Conservation (phyloP, 768 basidiomycete species). For the Lactarius akahatsu region DNA sequence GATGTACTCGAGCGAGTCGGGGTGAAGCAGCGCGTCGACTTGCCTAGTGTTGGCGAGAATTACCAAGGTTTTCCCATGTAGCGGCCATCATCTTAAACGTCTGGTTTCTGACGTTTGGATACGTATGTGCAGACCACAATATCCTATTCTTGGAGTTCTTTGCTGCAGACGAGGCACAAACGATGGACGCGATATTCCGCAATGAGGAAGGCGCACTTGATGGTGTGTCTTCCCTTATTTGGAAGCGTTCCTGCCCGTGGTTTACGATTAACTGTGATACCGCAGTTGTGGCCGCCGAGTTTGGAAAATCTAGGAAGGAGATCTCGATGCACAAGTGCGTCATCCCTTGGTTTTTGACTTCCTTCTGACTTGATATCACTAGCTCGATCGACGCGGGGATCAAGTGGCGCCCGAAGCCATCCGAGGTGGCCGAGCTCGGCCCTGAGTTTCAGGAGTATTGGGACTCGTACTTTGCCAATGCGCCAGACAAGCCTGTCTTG, state of each 20-base stretch:
- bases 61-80: conserved; percentile 35
- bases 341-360: neutral
- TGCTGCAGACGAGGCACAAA: conserved; percentile 23
- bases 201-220: conserved; percentile 24
- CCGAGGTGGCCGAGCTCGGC: conserved; percentile 51
- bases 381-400: conserved; percentile 48
- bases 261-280: neutral
- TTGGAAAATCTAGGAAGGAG: conserved; percentile 44
- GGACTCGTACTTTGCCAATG: conserved; percentile 49
- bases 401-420: conserved; percentile 52
- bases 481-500: conserved; percentile 56
- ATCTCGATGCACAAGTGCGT: conserved; percentile 51
- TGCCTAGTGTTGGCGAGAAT: conserved; percentile 43
- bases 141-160: conserved; percentile 23
- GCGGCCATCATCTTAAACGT: too few species aligned
- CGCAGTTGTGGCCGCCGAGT: conserved; percentile 38
- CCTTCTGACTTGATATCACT: neutral
- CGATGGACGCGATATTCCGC: conserved; percentile 28
- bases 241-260: neutral
- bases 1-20: conserved; percentile 35
- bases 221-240: conserved; percentile 11
- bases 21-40: conserved; percentile 35
- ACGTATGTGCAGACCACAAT: conserved; percentile 20
- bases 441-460: conserved; percentile 50
- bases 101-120: conserved; percentile 3